Evolutionary conservation across 257 asterid species (phyloP).

Genomic region (Capsicum pubescens): DNA sequence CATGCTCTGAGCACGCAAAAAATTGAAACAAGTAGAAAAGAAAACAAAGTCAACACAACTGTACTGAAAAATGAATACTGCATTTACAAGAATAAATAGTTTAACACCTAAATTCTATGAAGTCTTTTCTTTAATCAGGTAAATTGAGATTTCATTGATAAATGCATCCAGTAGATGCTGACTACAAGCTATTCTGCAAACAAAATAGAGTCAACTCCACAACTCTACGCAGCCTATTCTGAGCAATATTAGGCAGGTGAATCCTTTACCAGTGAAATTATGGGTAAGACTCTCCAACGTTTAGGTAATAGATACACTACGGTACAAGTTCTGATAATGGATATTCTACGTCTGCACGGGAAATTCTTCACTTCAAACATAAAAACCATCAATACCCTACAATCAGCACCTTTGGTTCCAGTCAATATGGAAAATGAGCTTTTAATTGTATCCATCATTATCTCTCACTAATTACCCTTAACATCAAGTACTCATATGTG

Average conservation of each 20-base stretch:
- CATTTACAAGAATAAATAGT: conserved; percentile 4
- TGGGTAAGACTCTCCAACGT: neutral
- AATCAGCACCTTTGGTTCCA: conserved; percentile 13
- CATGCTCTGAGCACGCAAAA: neutral
- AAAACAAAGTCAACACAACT: neutral
- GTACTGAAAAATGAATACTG: neutral
- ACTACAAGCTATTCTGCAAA: neutral
- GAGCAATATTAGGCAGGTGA: conserved; percentile 1
- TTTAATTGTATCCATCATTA: neutral
- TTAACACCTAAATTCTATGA: neutral
- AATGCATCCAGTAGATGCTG: neutral
- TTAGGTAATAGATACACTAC: neutral
- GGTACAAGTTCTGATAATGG: neutral
- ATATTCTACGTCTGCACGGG: neutral
- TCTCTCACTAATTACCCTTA: conserved; percentile 15
- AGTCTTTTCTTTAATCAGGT: neutral
- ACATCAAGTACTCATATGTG: neutral
- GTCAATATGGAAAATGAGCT: neutral
- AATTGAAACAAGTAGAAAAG: conserved; percentile 14
- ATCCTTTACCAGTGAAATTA: conserved; percentile 17
- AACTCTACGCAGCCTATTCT: neutral
- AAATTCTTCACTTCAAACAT: conserved; percentile 1
- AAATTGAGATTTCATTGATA: neutral
- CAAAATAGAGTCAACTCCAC: neutral
- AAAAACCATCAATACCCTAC: neutral